These are phyloP conservation scores for Hyphopichia burtonii DNA, from an alignment of 1,139 yeast species.

Conservation along the genomic window DNA sequence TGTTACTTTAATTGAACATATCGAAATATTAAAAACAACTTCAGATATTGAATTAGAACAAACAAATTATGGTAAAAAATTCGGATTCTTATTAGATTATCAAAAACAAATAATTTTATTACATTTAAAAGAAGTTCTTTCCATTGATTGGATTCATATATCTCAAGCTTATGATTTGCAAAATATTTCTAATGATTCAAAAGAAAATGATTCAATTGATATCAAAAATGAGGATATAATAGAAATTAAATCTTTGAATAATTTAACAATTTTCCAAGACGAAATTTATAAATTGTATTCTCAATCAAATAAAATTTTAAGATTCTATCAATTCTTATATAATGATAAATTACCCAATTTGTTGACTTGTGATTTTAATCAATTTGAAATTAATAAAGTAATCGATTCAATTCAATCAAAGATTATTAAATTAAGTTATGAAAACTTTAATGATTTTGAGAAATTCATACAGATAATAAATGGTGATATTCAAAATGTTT, in stretches of 20 bases:
- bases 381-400: constrained; percentile 10
- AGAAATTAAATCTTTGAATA: constrained; percentile 41
- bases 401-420: constrained; percentile 39
- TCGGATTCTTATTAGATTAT: constrained; percentile 42
- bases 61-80: constrained; percentile 30
- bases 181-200: constrained; percentile 10
- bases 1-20: constrained; percentile 48
- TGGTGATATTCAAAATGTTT: constrained; percentile 28
- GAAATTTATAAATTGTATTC: constrained; percentile 22
- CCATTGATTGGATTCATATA: constrained; percentile 56
- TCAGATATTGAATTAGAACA: constrained; percentile 16
- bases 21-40: constrained; percentile 28
- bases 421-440: constrained; percentile 40
- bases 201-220: constrained; percentile 5
- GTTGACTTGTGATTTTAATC: constrained; percentile 25
- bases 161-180: constrained; percentile 49
- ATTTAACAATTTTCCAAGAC: constrained; percentile 40
- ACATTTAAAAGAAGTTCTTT: constrained; percentile 22
- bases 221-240: constrained; percentile 13
- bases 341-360: constrained; percentile 21
- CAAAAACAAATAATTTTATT: constrained; percentile 32
- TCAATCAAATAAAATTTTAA: constrained; percentile 33
- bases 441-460: constrained; percentile 38
- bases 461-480: constrained; percentile 43
- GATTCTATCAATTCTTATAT: constrained; percentile 19